Percentiles rank a stretch among this genome's conserved stretches.
phyloP scores from a whole-genome alignment of 495 filamentous ascomycete genomes.

The Glonium stellatum region DNA sequence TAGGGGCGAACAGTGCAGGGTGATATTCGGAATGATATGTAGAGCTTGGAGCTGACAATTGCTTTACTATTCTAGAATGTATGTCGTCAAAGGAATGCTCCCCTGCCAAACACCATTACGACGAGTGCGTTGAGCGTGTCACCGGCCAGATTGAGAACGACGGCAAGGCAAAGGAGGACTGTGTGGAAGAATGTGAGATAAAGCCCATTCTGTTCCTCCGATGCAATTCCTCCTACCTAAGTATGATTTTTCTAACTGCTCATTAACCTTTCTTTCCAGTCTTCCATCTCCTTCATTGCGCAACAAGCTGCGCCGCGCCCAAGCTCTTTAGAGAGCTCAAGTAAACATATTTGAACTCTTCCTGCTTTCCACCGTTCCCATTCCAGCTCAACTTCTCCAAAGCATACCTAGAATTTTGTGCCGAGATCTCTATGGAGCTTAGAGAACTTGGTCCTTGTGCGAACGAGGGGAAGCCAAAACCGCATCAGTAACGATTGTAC shows the following conservation, averaged over 20 bases:
- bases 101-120: constrained; percentile 91
- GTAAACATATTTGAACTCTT: constrained; percentile 42
- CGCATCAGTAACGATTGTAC: not conserved
- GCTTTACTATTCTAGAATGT: constrained; percentile 58
- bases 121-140: constrained; percentile 94
- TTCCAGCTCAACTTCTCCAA: not conserved
- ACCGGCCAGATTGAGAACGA: constrained; percentile 62
- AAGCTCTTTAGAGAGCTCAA: constrained; percentile 89
- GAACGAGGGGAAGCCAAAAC: not conserved
- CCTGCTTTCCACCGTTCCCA: constrained; percentile 1
- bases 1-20: too few species aligned
- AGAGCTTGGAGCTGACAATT: constrained; percentile 1
- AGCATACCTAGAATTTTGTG: not conserved
- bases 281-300: constrained; percentile 97
- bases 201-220: too few species aligned
- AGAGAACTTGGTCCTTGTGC: not conserved
- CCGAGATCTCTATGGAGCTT: not conserved
- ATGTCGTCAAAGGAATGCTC: constrained; percentile 74
- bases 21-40: not conserved
- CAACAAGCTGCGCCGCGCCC: constrained; percentile 82
- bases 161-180: constrained; percentile 76
- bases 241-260: not conserved
- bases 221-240: too few species aligned
- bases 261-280: constrained; percentile 48
- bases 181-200: constrained; percentile 93